Evolutionary conservation across 768 basidiomycete species (phyloP).

Genomic region (Leucocoprinus sp.): DNA sequence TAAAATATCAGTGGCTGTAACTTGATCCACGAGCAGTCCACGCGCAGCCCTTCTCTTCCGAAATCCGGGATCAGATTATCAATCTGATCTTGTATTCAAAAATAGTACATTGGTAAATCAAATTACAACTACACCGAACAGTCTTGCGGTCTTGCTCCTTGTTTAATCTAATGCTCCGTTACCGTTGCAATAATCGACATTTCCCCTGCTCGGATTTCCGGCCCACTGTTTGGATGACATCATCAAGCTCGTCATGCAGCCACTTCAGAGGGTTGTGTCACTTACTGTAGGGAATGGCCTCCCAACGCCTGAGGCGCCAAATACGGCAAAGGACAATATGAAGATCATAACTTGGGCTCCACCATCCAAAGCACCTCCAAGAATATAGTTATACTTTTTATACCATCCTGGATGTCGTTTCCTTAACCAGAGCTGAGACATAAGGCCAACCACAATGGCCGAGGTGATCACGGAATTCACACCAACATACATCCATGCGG

Average conservation of each 20-base stretch:
- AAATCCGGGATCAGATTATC: neutral
- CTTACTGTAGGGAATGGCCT: constrained; percentile 42
- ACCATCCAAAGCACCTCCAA: constrained; percentile 60
- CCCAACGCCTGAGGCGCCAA: constrained; percentile 44
- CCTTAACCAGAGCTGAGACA: constrained; percentile 55
- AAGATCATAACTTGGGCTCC: constrained; percentile 61
- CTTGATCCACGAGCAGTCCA: neutral
- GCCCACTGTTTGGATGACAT: constrained; percentile 32
- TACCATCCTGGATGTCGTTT: constrained; percentile 58
- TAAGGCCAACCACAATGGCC: constrained; percentile 41
- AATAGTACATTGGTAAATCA: neutral
- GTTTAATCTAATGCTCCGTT: constrained; percentile 41
- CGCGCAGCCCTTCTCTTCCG: neutral
- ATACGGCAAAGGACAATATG: constrained; percentile 56
- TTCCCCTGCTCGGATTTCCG: constrained; percentile 44
- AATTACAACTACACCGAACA: no score
- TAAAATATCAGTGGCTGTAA: neutral
- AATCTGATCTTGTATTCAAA: neutral
- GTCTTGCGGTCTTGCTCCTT: no score
- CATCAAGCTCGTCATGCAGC: neutral
- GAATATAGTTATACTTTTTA: constrained; percentile 56
- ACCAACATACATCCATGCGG: constrained; percentile 40
- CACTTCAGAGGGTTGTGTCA: constrained; percentile 3
- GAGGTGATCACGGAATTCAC: constrained; percentile 45
- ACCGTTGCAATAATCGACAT: constrained; percentile 53